Evolutionary conservation across 2,329 filamentous ascomycete species (phyloP), one percentile per base, ranked within the genome.

Genomic region (Mariannaea elegans): DNA sequence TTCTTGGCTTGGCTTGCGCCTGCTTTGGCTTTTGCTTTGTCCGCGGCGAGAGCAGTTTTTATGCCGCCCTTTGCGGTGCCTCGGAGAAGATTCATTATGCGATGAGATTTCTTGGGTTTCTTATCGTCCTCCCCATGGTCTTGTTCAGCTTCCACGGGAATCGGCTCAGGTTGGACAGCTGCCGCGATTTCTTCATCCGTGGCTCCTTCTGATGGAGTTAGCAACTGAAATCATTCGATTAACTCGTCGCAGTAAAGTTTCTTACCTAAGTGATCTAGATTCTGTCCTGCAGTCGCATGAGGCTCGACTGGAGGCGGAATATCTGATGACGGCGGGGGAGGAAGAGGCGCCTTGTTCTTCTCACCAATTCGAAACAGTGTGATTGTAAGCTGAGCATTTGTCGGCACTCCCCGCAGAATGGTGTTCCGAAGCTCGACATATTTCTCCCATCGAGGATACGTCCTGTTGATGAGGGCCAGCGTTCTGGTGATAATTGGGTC

Each of bases 331-430:
- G 81, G 81, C 0, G 83, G 82, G 0, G 85, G 88, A 0, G 92
- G 91, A 0, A 96, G 76, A 0, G 93, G 93, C 0, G 91, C 89
- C 65, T 91, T 90, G 76, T 94, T 94, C 10, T 86, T 86, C 76
- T 96, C 93, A 38, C 92, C 92, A 27, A 94, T 87, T 5, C 93
- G 90, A 10, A 96, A 85, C 2, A 96, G 82, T 0, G 92, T 96
- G 24, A 96, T 79, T 0, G 92, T 88, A 16, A 96, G 84, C 71
- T 97, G 93, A 3, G 92, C 91, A 71, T 96, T 95, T 2, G 92
- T 97, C 1, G 93, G 93, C 0, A 95, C 88, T 2, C 92, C 91
- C 71, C 90, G 92, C 49, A 97, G 95, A 73, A 0, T 29, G 12
- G 50, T 54, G 29, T 54, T 54, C 47, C 90, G 84, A 10, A 93